Evolutionary conservation across 2,329 filamentous ascomycete genomes (phyloP).

Genomic region (Aspergillus sp.): DNA sequence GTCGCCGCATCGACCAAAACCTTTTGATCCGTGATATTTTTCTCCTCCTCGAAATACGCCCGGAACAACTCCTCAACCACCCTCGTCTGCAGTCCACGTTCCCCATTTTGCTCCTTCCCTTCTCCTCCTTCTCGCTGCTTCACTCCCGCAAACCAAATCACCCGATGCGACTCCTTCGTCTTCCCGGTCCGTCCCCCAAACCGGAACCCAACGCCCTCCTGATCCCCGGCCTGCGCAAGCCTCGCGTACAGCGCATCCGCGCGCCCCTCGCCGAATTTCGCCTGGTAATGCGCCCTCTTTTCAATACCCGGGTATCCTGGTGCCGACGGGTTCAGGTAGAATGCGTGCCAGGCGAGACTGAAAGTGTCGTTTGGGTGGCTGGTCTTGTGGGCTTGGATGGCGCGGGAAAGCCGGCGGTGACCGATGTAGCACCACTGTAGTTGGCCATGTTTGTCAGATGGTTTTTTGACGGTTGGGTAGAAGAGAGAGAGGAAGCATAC

Average conservation of each 20-base stretch:
- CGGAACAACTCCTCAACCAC: slow-evolving; percentile 58
- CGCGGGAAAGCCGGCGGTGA: slow-evolving; percentile 63
- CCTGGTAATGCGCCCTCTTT: slow-evolving; percentile 51
- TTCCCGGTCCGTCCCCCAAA: slow-evolving; percentile 65
- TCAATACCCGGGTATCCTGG: slow-evolving; percentile 44
- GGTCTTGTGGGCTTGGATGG: slow-evolving; percentile 59
- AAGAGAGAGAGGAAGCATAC: slow-evolving; percentile 15
- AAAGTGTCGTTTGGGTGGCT: slow-evolving; percentile 63
- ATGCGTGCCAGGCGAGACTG: slow-evolving; percentile 65
- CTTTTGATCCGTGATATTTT: slow-evolving; percentile 53
- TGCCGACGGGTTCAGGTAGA: slow-evolving; percentile 65
- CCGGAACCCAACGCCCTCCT: slow-evolving; percentile 64
- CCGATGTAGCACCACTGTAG: slow-evolving; percentile 63
- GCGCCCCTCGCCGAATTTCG: slow-evolving; percentile 58
- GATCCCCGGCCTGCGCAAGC: slow-evolving; percentile 50
- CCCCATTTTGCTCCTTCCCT: slow-evolving; percentile 12
- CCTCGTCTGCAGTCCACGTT: slow-evolving; percentile 46
- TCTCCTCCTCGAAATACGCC: slow-evolving; percentile 57
- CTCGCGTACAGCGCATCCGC: slow-evolving; percentile 49
- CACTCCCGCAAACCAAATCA: slow-evolving; percentile 60
- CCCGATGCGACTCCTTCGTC: slow-evolving; percentile 69
- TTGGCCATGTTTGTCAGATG: slow-evolving; percentile 1
- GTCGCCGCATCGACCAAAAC: slow-evolving; percentile 47
- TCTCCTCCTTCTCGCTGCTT: slow-evolving; percentile 27
- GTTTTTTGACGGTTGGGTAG: slow-evolving; percentile 1